phyloP scores from a whole-genome alignment of 1,284 basidiomycete species.

The Gymnopus androsaceus region DNA sequence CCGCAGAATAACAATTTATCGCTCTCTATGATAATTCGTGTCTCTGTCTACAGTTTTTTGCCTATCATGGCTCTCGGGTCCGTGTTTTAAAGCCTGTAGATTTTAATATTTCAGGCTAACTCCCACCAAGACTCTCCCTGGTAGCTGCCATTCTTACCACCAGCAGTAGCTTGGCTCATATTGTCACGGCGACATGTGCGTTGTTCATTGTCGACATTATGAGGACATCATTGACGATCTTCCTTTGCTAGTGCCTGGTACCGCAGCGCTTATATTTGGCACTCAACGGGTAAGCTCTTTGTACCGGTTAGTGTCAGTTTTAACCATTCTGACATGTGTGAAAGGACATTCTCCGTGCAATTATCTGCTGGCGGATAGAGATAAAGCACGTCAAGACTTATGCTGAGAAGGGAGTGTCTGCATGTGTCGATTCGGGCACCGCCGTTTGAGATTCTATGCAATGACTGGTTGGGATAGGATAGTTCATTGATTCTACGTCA shows the following conservation, averaged over 20 bases:
- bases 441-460: too few relatives aligned
- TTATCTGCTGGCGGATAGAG: too few relatives aligned
- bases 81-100: background rate
- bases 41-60: background rate
- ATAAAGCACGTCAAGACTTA: too few relatives aligned
- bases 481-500: too few relatives aligned
- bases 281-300: background rate
- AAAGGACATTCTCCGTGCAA: too few relatives aligned
- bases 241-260: background rate
- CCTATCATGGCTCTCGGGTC: conserved; percentile 2
- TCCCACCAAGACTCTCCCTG: background rate
- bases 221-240: background rate
- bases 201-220: background rate
- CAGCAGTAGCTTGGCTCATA: background rate
- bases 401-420: too few relatives aligned
- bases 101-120: background rate
- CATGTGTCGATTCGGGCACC: too few relatives aligned
- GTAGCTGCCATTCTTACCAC: background rate
- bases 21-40: background rate
- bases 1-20: background rate
- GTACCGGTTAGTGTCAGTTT: too few relatives aligned
- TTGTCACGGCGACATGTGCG: background rate
- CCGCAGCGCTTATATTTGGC: conserved; percentile 2
- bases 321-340: too few relatives aligned
- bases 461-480: too few relatives aligned